Evolutionary conservation across 768 basidiomycete species (phyloP).

Genomic region (Vishniacozyma victoriae): DNA sequence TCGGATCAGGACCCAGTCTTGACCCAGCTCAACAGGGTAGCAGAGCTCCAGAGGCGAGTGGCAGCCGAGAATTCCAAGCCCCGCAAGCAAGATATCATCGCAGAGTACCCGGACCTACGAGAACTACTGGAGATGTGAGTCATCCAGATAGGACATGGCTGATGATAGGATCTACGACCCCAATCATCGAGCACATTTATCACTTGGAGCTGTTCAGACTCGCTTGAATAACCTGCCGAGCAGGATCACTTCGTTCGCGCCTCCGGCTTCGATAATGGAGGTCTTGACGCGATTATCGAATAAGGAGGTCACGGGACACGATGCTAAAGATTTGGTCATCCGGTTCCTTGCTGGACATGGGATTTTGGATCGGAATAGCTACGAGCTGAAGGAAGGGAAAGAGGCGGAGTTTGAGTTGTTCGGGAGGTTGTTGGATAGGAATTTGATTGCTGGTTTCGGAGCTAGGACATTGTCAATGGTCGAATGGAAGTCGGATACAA

Average conservation of each 20-base stretch:
- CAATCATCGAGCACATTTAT: constrained; percentile 22
- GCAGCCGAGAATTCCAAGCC: constrained; percentile 26
- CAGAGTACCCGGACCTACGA: constrained; percentile 33
- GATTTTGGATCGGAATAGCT: constrained; percentile 4
- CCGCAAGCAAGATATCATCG: constrained; percentile 30
- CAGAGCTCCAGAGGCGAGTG: constrained; percentile 23
- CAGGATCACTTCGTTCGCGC: not conserved
- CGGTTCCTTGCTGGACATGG: constrained; percentile 19
- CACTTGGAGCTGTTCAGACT: constrained; percentile 14
- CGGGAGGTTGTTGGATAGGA: constrained; percentile 35
- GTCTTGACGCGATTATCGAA: constrained; percentile 8
- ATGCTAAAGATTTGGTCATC: constrained; percentile 11
- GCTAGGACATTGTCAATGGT: constrained; percentile 26
- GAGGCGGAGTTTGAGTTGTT: constrained; percentile 21
- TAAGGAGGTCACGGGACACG: constrained; percentile 21
- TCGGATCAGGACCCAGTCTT: constrained; percentile 3
- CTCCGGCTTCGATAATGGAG: not conserved
- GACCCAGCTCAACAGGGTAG: constrained; percentile 22
- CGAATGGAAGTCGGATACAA: constrained; percentile 10
- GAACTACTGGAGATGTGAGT: constrained; percentile 38
- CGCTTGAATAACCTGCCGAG: not conserved
- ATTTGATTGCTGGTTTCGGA: constrained; percentile 41
- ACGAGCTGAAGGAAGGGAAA: not conserved
- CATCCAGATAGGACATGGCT: constrained; percentile 3
- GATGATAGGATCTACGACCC: constrained; percentile 31